Evolutionary conservation across 371 early-diverging fungal species (phyloP), one percentile per base, ranked within the genome.

Genomic region (Syncephalastrum monosporum): DNA sequence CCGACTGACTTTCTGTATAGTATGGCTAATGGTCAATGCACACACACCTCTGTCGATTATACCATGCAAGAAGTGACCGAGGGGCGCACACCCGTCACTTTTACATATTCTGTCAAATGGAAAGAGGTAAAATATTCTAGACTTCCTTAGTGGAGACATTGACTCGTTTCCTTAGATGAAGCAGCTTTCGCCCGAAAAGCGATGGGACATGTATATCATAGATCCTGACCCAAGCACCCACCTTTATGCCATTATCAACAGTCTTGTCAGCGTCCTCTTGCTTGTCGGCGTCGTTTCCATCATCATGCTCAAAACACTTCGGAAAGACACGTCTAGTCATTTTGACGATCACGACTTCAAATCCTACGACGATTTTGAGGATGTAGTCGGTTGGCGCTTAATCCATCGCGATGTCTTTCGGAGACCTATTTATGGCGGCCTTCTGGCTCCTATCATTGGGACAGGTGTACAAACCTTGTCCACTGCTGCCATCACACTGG

Each of bases 31-130:
- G 74, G 38, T 29, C 71, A 71, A 51, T 78, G 79, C 25, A 59
- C 61, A 3, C 71, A 63, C 25, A 61, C 67, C 17, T 61, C 53
- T 10, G 60, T 78, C 3, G 79, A 78, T 44, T 71, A 71, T 55
- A 55, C 61, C 42, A 62, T 60, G 53, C 79, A 78, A 56, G 53
- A 71, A 53, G 68, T 75, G 1, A 59, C 63, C 2, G 70, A 67
- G 47, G 55, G 55, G 25, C 63, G 61, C 44, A 61, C 58, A 5
- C 60, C 61, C 10, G 58, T 75, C 3, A 59, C 67, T 2, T 78
- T 68, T 49, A 68, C 75, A 12, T 78, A 78, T 52, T 71, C 79
- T 42, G 74, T 78, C 15, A 64, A 57, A 60, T 78, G 79, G 79
- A 72, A 72, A 52, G 56, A 77, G 56, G 70, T 66, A 23, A 66